Conservation (phyloP, 768 basidiomycete species). For the Boletus sp. region DNA sequence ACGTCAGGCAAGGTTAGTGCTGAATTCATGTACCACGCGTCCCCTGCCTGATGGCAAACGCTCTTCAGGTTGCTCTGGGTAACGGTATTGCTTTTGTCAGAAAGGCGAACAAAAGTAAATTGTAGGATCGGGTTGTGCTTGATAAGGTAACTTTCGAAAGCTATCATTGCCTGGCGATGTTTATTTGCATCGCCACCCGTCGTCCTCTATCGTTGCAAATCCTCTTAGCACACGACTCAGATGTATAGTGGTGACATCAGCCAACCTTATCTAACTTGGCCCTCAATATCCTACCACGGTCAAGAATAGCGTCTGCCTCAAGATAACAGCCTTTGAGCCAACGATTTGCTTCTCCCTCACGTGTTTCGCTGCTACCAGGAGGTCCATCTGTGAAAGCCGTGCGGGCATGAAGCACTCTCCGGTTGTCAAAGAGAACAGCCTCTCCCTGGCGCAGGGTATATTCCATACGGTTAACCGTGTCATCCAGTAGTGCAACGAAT, state of each 20-base stretch:
- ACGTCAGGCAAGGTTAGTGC: constrained; percentile 53
- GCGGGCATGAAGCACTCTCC: constrained; percentile 83
- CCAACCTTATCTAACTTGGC: constrained; percentile 18
- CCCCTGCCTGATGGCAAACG: neutral
- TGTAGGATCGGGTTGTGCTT: constrained; percentile 24
- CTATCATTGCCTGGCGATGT: neutral
- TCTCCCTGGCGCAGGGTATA: constrained; percentile 80
- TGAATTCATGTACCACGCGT: neutral
- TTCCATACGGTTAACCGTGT: constrained; percentile 47
- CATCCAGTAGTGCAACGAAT: constrained; percentile 60
- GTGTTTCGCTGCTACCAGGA: constrained; percentile 28
- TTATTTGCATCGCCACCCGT: neutral
- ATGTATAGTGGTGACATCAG: neutral
- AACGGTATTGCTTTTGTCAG: constrained; percentile 62
- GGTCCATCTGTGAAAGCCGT: constrained; percentile 59
- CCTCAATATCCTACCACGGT: constrained; percentile 54
- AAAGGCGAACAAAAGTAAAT: constrained; percentile 45
- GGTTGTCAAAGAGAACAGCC: constrained; percentile 88
- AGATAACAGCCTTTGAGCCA: constrained; percentile 92
- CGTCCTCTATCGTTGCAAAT: neutral
- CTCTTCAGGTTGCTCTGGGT: constrained; percentile 47
- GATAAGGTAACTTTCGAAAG: neutral
- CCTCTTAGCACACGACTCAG: neutral
- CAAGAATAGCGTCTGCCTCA: constrained; percentile 62
- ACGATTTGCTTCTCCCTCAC: constrained; percentile 54